A percentile compares a stretch with the other conserved stretches of the same genome.
Conservation (phyloP, 1,139 yeast species). For the Zygoascus sp. region DNA sequence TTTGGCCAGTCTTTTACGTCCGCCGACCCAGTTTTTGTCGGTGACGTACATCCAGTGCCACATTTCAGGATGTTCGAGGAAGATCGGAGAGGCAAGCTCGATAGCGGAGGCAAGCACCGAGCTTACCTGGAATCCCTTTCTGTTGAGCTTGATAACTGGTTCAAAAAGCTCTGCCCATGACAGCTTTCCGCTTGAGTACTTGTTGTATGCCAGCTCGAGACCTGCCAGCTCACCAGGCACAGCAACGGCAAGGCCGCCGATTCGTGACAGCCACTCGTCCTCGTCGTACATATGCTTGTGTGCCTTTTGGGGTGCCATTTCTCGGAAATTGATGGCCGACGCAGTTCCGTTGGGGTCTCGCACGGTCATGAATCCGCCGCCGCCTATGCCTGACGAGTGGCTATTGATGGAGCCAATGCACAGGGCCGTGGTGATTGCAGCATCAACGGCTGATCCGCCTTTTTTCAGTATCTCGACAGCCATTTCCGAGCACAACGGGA, state of each 20-base stretch:
- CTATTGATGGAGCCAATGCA: slow-evolving; percentile 84
- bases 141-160: slow-evolving; percentile 69
- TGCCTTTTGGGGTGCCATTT: slow-evolving; percentile 70
- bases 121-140: slow-evolving; percentile 61
- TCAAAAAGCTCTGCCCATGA: slow-evolving; percentile 68
- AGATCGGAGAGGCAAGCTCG: slow-evolving; percentile 14
- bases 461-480: slow-evolving; percentile 54
- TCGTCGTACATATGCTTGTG: slow-evolving; percentile 60
- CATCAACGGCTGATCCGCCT: slow-evolving; percentile 86
- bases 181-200: slow-evolving; percentile 67
- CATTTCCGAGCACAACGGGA: slow-evolving; percentile 63
- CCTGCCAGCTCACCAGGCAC: slow-evolving; percentile 92
- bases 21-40: slow-evolving; percentile 33
- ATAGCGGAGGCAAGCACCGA: slow-evolving; percentile 45
- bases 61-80: slow-evolving; percentile 19
- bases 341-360: slow-evolving; percentile 44
- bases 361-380: slow-evolving; percentile 76
- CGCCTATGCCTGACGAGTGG: slow-evolving; percentile 89
- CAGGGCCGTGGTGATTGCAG: slow-evolving; percentile 81
- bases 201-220: slow-evolving; percentile 51
- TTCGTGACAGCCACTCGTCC: slow-evolving; percentile 47
- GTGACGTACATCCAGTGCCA: slow-evolving; percentile 36
- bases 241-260: slow-evolving; percentile 83
- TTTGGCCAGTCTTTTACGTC: slow-evolving; percentile 35
- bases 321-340: slow-evolving; percentile 79